These are phyloP conservation scores for Lactifluus hygrophoroides DNA, from an alignment of 768 basidiomycete genomes.

Conservation along the genomic window DNA sequence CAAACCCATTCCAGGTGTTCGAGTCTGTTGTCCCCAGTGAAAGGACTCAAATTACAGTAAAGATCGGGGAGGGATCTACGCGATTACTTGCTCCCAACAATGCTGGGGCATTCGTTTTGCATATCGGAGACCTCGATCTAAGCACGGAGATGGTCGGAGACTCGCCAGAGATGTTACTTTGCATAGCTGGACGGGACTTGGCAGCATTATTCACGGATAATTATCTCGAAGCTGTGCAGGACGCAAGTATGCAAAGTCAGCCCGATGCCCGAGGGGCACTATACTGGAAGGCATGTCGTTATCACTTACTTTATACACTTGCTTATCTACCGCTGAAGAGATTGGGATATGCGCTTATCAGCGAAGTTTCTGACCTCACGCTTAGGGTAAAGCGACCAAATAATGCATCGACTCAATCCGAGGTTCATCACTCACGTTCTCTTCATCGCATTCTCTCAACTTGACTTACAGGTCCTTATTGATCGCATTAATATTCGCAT, in stretches of 20 bases:
- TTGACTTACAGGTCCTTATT: constrained; percentile 41
- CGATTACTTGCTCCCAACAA: constrained; percentile 48
- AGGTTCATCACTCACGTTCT: constrained; percentile 3
- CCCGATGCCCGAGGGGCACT: neutral
- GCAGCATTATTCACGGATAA: constrained; percentile 50
- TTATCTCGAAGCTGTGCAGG: constrained; percentile 28
- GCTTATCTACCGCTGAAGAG: constrained; percentile 30
- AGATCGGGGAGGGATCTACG: constrained; percentile 57
- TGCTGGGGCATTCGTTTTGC: constrained; percentile 56
- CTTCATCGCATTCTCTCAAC: neutral
- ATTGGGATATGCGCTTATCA: constrained; percentile 60
- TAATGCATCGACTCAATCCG: neutral
- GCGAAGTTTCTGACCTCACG: constrained; percentile 45
- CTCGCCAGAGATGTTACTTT: constrained; percentile 46
- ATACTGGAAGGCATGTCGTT: constrained; percentile 57
- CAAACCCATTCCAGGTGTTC: constrained; percentile 52
- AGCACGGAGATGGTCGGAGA: constrained; percentile 66
- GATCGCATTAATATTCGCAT: constrained; percentile 45
- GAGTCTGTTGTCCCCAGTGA: constrained; percentile 91
- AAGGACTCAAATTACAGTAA: constrained; percentile 61
- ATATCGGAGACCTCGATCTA: constrained; percentile 59
- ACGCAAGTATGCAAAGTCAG: constrained; percentile 14
- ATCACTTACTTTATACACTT: neutral
- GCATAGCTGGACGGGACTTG: constrained; percentile 39
- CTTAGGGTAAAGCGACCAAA: constrained; percentile 7